Base-by-base conservation (phyloP, 1,284 basidiomycete genomes). In the Austroboletus novae-zelandiae region DNA sequence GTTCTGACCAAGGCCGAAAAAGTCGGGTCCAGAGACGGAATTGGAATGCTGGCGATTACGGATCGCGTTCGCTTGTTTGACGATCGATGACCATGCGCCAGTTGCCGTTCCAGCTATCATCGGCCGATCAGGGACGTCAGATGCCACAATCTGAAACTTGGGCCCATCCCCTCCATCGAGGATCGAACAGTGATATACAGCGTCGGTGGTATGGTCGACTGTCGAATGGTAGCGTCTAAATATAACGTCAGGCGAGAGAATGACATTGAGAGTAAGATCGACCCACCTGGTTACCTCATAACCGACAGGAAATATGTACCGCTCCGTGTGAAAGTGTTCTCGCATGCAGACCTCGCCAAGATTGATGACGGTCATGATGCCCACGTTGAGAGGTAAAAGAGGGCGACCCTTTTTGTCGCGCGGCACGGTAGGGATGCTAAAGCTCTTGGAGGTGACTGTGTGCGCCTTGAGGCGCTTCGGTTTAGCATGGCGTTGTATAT, bases 261-360 rank as follows among this genome's bases (percentile, higher is more conserved):
- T 37, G 55, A 31, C 41, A 9, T 30, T 31, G 52, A 36, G 13
- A 30, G 7, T 23, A 7, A 36, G 30, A 56, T 37, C 32, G 9
- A 63, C 73, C 46, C 48, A 87, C 88, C 88, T 76, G 4, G 81
- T 86, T 5, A 89, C 87, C 64, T 89, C 85, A 63, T 90, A 91
- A 17, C 88, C 88, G 43, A 91, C 84, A 17, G 89, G 89, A 61
- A 89, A 91, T 56, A 91, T 91, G 64, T 91, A 91, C 51, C 89
- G 74, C 65, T 91, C 88, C 0, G 89, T 89, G 64, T 89, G 86
- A 61, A 90, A 91, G 64, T 89, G 85, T 58, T 90, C 86, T 41
- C 86, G 75, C 79, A 84, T 81, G 61, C 86, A 89, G 5, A 90
- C 80, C 54, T 81, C 76, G 5, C 89, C 89, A 1, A 91, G 73